Conservation (phyloP, 164 flowering plant genomes). For the Tinospora cordifolia region DNA sequence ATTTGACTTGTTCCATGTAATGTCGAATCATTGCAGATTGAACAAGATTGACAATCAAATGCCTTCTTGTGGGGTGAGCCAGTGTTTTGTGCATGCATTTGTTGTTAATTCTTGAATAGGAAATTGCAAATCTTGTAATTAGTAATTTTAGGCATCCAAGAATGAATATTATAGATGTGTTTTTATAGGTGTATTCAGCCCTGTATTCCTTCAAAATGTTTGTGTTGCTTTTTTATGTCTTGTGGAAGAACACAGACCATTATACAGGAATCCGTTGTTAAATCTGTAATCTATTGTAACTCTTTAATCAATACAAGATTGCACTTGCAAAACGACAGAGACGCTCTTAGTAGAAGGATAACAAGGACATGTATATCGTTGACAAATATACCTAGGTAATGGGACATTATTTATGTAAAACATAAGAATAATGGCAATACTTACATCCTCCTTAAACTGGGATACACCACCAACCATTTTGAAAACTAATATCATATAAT, state of each 20-base stretch:
- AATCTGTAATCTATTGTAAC: neutral
- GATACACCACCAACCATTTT: neutral
- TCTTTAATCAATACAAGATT: neutral
- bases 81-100: neutral
- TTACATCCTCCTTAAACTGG: neutral
- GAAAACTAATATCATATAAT: no score
- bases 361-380: conserved; percentile 9
- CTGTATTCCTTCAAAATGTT: neutral
- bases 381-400: neutral
- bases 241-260: neutral
- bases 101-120: neutral
- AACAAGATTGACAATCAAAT: neutral
- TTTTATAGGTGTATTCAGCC: neutral
- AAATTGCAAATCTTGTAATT: neutral
- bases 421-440: neutral
- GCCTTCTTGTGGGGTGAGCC: neutral
- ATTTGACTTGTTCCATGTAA: neutral
- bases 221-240: neutral
- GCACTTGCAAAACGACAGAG: neutral
- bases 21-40: neutral
- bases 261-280: neutral
- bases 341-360: neutral
- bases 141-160: neutral
- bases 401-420: neutral
- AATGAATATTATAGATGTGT: neutral